Evolutionary conservation across 306 rosid species (phyloP).

Genomic region (Corylus heterophylla): DNA sequence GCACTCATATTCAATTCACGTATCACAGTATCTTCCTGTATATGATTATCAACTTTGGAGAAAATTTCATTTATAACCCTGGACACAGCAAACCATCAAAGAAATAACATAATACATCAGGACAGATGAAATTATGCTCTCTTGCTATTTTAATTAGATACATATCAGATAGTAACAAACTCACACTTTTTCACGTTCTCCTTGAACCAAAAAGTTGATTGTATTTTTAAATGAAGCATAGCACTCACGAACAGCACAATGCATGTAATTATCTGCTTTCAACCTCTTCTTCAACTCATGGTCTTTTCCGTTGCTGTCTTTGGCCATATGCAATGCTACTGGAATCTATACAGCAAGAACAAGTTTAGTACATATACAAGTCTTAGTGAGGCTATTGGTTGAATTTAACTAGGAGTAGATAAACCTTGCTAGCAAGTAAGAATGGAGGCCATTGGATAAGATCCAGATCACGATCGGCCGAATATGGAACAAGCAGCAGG

Average conservation of each 20-base stretch:
- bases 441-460: constrained; percentile 98
- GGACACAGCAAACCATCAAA: constrained; percentile 37
- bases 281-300: constrained; percentile 77
- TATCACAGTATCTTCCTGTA: constrained; percentile 29
- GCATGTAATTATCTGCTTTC: constrained; percentile 67
- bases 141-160: constrained; percentile 15
- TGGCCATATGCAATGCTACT: constrained; percentile 92
- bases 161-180: constrained; percentile 31
- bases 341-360: constrained; percentile 62
- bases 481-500: constrained; percentile 88
- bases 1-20: constrained; percentile 65
- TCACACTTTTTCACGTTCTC: constrained; percentile 70
- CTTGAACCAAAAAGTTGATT: constrained; percentile 66
- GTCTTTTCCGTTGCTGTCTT: constrained; percentile 74
- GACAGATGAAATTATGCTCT: constrained; percentile 11
- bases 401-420: constrained; percentile 22
- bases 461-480: constrained; percentile 68
- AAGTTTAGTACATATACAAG: constrained; percentile 6
- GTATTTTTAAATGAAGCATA: constrained; percentile 72
- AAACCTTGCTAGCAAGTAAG: constrained; percentile 97
- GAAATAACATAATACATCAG: constrained; percentile 19
- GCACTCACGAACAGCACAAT: constrained; percentile 82
- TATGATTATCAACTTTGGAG: constrained; percentile 58
- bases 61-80: constrained; percentile 73
- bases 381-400: constrained; percentile 3